Percentiles rank a stretch among this genome's conserved stretches.
These are phyloP conservation scores for Kluyveromyces wickerhamii DNA, from an alignment of 805 yeast species.

Conservation along the genomic window DNA sequence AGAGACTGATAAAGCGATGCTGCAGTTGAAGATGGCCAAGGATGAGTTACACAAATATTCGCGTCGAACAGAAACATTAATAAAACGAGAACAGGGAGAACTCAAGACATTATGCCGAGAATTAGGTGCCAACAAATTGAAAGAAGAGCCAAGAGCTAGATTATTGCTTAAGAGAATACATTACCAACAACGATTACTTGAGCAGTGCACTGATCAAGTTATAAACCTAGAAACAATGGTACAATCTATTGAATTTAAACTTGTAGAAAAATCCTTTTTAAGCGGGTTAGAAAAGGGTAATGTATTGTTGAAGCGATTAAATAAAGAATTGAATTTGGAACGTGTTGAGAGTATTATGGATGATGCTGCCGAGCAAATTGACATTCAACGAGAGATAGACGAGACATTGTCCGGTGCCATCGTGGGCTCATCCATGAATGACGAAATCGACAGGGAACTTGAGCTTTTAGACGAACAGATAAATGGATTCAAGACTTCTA, in stretches of 20 bases:
- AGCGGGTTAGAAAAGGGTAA: constrained; percentile 79
- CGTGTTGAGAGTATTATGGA: constrained; percentile 62
- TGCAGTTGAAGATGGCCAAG: constrained; percentile 80
- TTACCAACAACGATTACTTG: constrained; percentile 68
- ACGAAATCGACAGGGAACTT: constrained; percentile 61
- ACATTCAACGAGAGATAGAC: constrained; percentile 69
- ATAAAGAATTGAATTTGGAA: constrained; percentile 71
- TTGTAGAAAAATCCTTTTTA: constrained; percentile 78
- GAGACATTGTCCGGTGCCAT: constrained; percentile 38
- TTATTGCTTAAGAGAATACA: constrained; percentile 67
- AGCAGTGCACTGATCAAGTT: constrained; percentile 68
- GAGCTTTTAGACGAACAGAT: constrained; percentile 43
- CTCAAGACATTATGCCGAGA: constrained; percentile 24
- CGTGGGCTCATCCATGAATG: constrained; percentile 35
- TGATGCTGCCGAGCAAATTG: constrained; percentile 71
- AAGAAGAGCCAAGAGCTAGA: constrained; percentile 46
- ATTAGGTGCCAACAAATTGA: constrained; percentile 38
- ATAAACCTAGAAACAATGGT: constrained; percentile 73
- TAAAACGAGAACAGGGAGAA: constrained; percentile 47
- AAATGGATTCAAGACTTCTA: constrained; percentile 25
- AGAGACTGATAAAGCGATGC: constrained; percentile 75
- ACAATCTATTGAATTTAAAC: constrained; percentile 76
- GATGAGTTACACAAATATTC: constrained; percentile 72
- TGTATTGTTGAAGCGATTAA: constrained; percentile 62
- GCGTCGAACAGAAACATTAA: constrained; percentile 44